These are phyloP conservation scores for Helenozyma rhizophorensis DNA, from an alignment of 805 yeast species.

Conservation along the genomic window DNA sequence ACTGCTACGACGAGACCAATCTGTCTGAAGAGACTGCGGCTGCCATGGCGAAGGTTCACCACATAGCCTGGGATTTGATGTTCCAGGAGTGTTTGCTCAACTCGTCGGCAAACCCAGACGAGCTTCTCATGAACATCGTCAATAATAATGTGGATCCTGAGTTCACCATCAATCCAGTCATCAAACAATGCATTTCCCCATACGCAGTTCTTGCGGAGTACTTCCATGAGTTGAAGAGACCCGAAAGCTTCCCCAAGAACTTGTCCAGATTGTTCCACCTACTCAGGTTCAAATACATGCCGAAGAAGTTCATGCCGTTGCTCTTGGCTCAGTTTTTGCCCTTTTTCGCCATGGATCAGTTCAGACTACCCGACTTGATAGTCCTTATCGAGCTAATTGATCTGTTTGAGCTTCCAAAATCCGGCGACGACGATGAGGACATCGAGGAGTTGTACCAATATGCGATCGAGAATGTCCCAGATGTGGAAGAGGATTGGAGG, in stretches of 20 bases:
- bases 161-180: slow-evolving; percentile 45
- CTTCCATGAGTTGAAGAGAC: slow-evolving; percentile 25
- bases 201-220: slow-evolving; percentile 59
- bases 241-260: slow-evolving; percentile 12
- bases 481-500: slow-evolving; percentile 36
- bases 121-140: slow-evolving; percentile 48
- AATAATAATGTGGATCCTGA: slow-evolving; percentile 27
- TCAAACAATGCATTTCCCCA: slow-evolving; percentile 68
- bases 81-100: slow-evolving; percentile 56
- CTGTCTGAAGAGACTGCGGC: slow-evolving; percentile 15
- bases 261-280: slow-evolving; percentile 49
- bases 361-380: slow-evolving; percentile 18
- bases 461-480: slow-evolving; percentile 20
- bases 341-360: slow-evolving; percentile 21
- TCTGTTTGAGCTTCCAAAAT: slow-evolving; percentile 24
- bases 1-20: slow-evolving; percentile 47
- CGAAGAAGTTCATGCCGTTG: slow-evolving; percentile 45
- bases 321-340: slow-evolving; percentile 47
- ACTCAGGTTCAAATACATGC: slow-evolving; percentile 38
- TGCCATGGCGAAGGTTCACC: slow-evolving; percentile 44
- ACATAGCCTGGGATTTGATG: slow-evolving; percentile 52
- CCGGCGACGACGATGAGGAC: slow-evolving; percentile 21
- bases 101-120: slow-evolving; percentile 54
- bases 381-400: slow-evolving; percentile 35
- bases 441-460: slow-evolving; percentile 29